Evolutionary conservation across 73 alveolate genomes (phyloP), one percentile per base, ranked within the genome.

Genomic region (Paramecium sonneborni): DNA sequence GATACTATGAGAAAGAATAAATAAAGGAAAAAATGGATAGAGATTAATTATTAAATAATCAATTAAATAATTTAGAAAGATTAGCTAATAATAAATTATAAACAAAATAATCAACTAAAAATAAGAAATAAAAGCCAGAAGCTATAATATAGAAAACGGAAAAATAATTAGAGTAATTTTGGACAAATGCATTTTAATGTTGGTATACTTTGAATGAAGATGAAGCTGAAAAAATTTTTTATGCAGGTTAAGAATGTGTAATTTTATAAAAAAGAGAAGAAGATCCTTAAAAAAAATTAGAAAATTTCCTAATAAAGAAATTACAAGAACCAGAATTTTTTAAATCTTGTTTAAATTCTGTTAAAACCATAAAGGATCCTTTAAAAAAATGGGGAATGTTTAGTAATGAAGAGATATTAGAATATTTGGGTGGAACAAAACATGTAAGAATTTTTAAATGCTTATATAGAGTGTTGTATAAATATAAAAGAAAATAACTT

Each of bases 141-240:
- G n/a, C 30, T 12, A 43, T 43, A 10, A 46, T 79, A n/a, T 14
- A 79, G 20, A 24, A 43, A 41, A 46, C 90, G 15, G 90, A 79
- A 79, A 79, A 79, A 79, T 15, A 79, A 79, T 41, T 79, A 43
- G 90, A 79, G 5, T 79, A 79, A 41, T 79, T 79, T 79, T 79
- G 90, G 90, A 79, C 34, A 7, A 23, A 23, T 30, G 55, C 76
- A 43, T 43, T 79, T 43, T 34, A 79, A 23, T 79, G 74, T 43
- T 79, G 90, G 90, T 79, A 79, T 24, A 79, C 69, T 11, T 9
- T 23, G 6, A 35, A 79, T 46, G 90, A 79, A 23, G 41, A 26
- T 6, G 30, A 43, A 24, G 41, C 74, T 20, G 34, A 39, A 79
- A 23, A 39, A 43, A 44, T 46, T 12, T 30, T 23, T 23, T 79